Evolutionary conservation across 495 filamentous ascomycete species (phyloP).

Genomic region (Ramalina intermedia): DNA sequence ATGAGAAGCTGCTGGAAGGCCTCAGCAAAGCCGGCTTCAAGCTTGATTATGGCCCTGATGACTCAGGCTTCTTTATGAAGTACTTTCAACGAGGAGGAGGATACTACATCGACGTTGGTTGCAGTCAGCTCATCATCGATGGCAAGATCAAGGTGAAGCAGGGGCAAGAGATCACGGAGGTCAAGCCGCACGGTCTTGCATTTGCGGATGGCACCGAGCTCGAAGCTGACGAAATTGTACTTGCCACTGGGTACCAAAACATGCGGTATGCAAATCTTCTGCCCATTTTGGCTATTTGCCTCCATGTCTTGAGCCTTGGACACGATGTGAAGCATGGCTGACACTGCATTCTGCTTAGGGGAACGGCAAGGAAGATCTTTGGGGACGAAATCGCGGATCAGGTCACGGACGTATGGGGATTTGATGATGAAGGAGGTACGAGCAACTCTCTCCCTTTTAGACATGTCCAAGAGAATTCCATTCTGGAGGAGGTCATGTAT

Average conservation of each 20-base stretch:
- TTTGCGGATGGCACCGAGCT: conserved; percentile 55
- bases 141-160: conserved; percentile 67
- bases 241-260: conserved; percentile 74
- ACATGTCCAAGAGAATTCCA: no score
- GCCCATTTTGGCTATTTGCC: conserved; percentile 20
- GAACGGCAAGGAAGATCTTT: conserved; percentile 43
- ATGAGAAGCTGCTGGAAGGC: conserved; percentile 37
- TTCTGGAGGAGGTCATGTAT: no score
- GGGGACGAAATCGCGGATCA: conserved; percentile 54
- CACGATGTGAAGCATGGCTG: neutral
- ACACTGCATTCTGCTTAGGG: neutral
- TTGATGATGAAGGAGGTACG: conserved; percentile 48
- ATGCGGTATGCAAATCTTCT: conserved; percentile 33
- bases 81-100: conserved; percentile 64
- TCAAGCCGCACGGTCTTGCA: conserved; percentile 43
- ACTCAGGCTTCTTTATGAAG: conserved; percentile 53
- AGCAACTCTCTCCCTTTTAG: no score
- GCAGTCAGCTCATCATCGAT: conserved; percentile 48
- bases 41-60: conserved; percentile 51
- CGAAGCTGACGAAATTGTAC: conserved; percentile 65
- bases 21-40: conserved; percentile 54
- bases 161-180: conserved; percentile 45
- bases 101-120: conserved; percentile 73
- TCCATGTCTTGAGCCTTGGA: neutral
- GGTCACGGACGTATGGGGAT: conserved; percentile 60